Conservation (phyloP, 2,329 filamentous ascomycete species). For the Coniella lustricola region DNA sequence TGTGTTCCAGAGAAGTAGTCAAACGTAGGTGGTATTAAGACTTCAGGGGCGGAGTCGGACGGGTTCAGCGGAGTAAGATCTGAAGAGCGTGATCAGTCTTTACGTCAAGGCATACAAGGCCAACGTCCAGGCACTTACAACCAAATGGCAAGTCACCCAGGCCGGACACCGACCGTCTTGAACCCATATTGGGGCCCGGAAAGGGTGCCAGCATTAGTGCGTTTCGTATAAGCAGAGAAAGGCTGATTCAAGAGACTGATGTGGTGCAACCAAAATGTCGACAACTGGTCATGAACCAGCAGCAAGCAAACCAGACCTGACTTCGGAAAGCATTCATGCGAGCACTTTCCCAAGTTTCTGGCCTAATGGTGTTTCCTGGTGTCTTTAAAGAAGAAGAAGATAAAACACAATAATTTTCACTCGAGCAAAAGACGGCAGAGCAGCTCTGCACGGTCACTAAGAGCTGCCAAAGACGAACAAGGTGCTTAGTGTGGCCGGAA, state of each 20-base stretch:
- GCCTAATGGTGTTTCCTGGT: too few relatives aligned
- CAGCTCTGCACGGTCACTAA: too few relatives aligned
- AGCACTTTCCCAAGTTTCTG: too few relatives aligned
- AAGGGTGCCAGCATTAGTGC: conserved; percentile 52
- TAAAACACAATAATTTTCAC: too few relatives aligned
- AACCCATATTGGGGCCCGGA: conserved; percentile 49
- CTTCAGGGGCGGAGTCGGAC: neutral
- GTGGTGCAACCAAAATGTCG: neutral
- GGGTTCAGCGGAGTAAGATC: neutral
- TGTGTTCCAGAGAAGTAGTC: neutral
- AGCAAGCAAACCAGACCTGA: too few relatives aligned
- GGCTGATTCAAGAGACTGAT: neutral
- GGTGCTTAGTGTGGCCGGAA: too few relatives aligned
- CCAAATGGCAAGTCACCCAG: conserved; percentile 54
- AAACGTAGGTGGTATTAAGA: neutral
- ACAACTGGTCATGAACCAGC: too few relatives aligned
- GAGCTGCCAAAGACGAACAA: too few relatives aligned
- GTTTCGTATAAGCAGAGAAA: conserved; percentile 19
- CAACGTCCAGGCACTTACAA: conserved; percentile 43
- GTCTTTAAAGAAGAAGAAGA: too few relatives aligned
- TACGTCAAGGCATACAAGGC: neutral
- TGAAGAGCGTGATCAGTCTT: conserved; percentile 33
- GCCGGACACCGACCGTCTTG: conserved; percentile 45
- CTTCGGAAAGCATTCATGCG: too few relatives aligned
- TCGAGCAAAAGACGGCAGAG: too few relatives aligned